Evolutionary conservation across 2,329 filamentous ascomycete species (phyloP).

Genomic region (Beauveria medogensis): DNA sequence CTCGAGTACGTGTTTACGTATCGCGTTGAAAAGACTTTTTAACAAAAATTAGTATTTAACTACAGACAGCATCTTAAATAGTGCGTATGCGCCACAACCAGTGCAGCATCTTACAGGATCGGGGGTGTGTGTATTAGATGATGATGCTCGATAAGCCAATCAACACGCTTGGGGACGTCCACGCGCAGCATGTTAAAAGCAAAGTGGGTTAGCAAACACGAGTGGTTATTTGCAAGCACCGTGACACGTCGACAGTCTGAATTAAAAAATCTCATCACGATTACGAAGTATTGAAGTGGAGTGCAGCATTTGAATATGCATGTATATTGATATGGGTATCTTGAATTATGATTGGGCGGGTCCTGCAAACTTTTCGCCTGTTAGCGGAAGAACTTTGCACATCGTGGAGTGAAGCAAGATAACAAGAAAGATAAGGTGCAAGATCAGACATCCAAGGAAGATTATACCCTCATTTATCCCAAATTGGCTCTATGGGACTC

Average conservation of each 20-base stretch:
- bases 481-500: constrained; percentile 61
- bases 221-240: too few species aligned
- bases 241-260: too few species aligned
- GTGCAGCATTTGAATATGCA: neutral
- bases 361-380: constrained; percentile 14
- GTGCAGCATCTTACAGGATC: too few species aligned
- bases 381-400: constrained; percentile 17
- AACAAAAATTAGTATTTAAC: too few species aligned
- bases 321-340: constrained; percentile 2
- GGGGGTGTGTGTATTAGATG: too few species aligned
- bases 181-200: too few species aligned
- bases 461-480: constrained; percentile 59
- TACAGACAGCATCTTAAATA: too few species aligned
- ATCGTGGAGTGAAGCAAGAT: neutral
- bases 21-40: too few species aligned
- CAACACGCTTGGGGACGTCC: too few species aligned
- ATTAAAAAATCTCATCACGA: neutral
- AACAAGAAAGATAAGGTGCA: constrained; percentile 17
- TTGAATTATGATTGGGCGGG: neutral
- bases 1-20: too few species aligned
- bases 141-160: too few species aligned
- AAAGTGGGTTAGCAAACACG: neutral
- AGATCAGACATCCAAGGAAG: constrained; percentile 74
- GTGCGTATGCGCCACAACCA: too few species aligned
- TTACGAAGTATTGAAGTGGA: neutral